Conservation (phyloP, 2,329 filamentous ascomycete species). For the Pochonia chlamydosporia region DNA sequence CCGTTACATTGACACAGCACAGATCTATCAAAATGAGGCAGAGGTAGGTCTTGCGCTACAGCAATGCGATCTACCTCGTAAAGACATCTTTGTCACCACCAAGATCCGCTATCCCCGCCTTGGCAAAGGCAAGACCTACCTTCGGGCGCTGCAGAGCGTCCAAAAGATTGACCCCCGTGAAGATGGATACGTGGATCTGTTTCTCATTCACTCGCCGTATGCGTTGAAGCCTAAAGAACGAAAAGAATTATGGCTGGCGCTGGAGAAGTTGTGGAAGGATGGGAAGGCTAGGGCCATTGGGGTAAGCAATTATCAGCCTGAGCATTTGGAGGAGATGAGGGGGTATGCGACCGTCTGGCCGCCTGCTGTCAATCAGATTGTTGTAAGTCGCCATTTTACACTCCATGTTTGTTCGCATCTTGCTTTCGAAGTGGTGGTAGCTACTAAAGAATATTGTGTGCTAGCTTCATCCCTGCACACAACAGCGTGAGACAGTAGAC, state of each 20-base stretch:
- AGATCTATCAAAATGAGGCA: slow-evolving; percentile 58
- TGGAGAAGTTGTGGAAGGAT: slow-evolving; percentile 55
- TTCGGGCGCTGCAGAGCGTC: slow-evolving; percentile 56
- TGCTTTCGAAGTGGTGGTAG: too few species aligned
- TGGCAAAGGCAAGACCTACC: slow-evolving; percentile 52
- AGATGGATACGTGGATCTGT: slow-evolving; percentile 63
- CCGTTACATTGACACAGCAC: slow-evolving; percentile 59
- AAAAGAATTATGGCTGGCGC: slow-evolving; percentile 58
- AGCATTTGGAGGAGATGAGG: slow-evolving; percentile 64
- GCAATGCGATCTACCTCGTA: slow-evolving; percentile 46
- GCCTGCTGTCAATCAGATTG: slow-evolving; percentile 66
- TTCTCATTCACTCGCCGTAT: slow-evolving; percentile 62
- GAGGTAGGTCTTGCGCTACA: slow-evolving; percentile 60
- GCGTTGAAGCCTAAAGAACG: slow-evolving; percentile 44
- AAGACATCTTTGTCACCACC: slow-evolving; percentile 62
- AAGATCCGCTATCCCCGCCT: slow-evolving; percentile 49
- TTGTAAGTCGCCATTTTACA: slow-evolving; percentile 57
- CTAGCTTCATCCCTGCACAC: slow-evolving; percentile 64
- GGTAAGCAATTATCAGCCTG: slow-evolving; percentile 65
- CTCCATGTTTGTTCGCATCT: too few species aligned
- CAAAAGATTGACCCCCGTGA: slow-evolving; percentile 46
- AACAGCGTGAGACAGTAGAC: slow-evolving; percentile 32
- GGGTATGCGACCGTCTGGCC: slow-evolving; percentile 57
- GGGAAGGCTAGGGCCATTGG: slow-evolving; percentile 61
- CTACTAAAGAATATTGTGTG: too few species aligned